Evolutionary conservation across 2,329 filamentous ascomycete genomes (phyloP), one percentile per base, ranked within the genome.

Genomic region (Monosporascus sp.): DNA sequence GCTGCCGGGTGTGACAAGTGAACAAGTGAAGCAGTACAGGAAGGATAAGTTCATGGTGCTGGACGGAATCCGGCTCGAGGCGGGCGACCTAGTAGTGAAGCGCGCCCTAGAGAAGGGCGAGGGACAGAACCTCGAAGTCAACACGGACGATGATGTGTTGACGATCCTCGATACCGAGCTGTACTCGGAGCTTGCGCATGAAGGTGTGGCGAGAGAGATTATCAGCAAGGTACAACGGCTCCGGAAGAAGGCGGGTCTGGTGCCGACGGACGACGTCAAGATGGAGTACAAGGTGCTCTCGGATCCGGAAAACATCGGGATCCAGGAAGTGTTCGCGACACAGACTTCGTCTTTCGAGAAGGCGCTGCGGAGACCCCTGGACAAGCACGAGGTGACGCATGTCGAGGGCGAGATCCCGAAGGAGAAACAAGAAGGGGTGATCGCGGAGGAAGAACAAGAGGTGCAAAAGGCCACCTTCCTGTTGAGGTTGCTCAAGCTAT

Each of bases 161-260:
- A 93, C 88, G 55, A 90, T 99, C 59, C 78, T 99, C n/a, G 90
- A 96, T 66, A 82, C 84, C 2, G 85, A 86, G 54, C 76, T 90
- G 24, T 88, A 97, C 67, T 85, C 91, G 0, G 91, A 96, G 67
- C 78, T 99, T 37, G 88, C 88, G 47, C 84, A 92, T 60, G 92
- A 97, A 71, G 94, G 92, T 51, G 73, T 99, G 51, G 93, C 89
- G 1, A 82, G 94, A 64, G 94, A 97, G 72, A 87, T 99, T 60
- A 88, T 99, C 76, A 89, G 96, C 70, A 86, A 93, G 41, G 88
- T 99, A 22, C 94, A 99, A 74, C 83, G 89, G 61, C 78, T 97
- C 57, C 86, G 94, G 60, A 99, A 99, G 82, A 94, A 94, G 77
- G 92, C 92, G 7, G 90, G 90, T 1, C 78, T 99, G 50, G 84